phyloP scores from a whole-genome alignment of 2,329 filamentous ascomycete genomes.

The Coleophoma eucalyptorum region DNA sequence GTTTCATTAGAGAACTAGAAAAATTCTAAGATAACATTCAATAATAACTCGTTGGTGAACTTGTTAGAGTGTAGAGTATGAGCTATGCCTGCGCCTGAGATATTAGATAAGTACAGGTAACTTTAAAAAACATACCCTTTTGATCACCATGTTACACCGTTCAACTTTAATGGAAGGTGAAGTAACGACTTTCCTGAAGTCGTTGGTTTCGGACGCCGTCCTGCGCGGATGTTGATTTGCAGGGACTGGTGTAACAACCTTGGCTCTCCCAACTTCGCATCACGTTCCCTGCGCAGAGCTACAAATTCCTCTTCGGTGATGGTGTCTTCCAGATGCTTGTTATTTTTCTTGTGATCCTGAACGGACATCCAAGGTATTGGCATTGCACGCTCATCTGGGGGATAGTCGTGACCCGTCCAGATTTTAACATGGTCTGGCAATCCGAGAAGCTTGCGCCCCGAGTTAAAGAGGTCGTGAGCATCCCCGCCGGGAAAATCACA shows the following conservation, averaged over 20 bases:
- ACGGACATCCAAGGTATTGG: constrained; percentile 39
- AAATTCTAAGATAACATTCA: no score
- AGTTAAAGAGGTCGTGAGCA: constrained; percentile 37
- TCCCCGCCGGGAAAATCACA: constrained; percentile 51
- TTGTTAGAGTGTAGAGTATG: no score
- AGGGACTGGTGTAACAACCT: constrained; percentile 44
- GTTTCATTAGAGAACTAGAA: no score
- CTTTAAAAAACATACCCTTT: no score
- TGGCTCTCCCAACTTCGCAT: constrained; percentile 37
- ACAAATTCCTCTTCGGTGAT: constrained; percentile 40
- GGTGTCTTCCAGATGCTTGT: constrained; percentile 43
- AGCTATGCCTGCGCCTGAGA: no score
- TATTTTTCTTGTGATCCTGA: constrained; percentile 36
- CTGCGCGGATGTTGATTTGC: constrained; percentile 44
- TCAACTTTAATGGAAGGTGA: no score
- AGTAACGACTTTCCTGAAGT: no score
- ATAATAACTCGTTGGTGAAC: no score
- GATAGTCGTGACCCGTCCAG: constrained; percentile 53
- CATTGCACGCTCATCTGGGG: constrained; percentile 26
- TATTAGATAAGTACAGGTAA: no score
- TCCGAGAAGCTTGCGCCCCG: constrained; percentile 36
- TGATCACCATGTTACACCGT: no score
- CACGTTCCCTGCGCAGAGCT: constrained; percentile 35
- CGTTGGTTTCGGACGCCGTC: no score
- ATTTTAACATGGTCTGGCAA: constrained; percentile 40